Conservation (phyloP, 2,329 filamentous ascomycete genomes). For the Diaporthe ilicicola region DNA sequence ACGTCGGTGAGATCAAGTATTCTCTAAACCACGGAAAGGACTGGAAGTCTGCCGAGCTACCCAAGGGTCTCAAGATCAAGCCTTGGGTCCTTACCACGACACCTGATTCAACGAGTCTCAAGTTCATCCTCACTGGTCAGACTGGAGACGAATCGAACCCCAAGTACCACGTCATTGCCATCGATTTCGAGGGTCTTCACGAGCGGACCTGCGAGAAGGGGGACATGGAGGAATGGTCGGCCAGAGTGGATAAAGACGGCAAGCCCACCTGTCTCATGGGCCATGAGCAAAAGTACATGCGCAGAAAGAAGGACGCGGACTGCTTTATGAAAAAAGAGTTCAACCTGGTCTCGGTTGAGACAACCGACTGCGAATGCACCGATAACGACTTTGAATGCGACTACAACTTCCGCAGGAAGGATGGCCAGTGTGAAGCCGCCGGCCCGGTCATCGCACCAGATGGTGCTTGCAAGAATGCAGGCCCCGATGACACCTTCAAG, state of each 20-base stretch:
- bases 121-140: conserved; percentile 81
- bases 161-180: conserved; percentile 72
- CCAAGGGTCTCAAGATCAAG: conserved; percentile 70
- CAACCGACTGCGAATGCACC: conserved; percentile 81
- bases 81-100: conserved; percentile 85
- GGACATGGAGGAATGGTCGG: conserved; percentile 90
- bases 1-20: conserved; percentile 69
- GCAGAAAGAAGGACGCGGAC: conserved; percentile 86
- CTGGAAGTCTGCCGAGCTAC: conserved; percentile 79
- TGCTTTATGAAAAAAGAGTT: conserved; percentile 92
- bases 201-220: conserved; percentile 79
- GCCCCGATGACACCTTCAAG: conserved; percentile 76
- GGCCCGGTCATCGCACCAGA: conserved; percentile 72
- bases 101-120: conserved; percentile 90
- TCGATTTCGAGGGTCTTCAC: conserved; percentile 86
- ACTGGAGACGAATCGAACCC: conserved; percentile 56
- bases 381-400: conserved; percentile 94
- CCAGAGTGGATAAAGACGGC: conserved; percentile 80
- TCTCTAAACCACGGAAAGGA: conserved; percentile 89
- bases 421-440: conserved; percentile 72
- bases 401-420: conserved; percentile 83
- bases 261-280: conserved; percentile 94
- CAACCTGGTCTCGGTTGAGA: conserved; percentile 76
- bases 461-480: conserved; percentile 73
- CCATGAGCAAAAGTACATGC: conserved; percentile 85